Conservation (phyloP, 2,329 filamentous ascomycete species). For the Blastomyces emzantsi region DNA sequence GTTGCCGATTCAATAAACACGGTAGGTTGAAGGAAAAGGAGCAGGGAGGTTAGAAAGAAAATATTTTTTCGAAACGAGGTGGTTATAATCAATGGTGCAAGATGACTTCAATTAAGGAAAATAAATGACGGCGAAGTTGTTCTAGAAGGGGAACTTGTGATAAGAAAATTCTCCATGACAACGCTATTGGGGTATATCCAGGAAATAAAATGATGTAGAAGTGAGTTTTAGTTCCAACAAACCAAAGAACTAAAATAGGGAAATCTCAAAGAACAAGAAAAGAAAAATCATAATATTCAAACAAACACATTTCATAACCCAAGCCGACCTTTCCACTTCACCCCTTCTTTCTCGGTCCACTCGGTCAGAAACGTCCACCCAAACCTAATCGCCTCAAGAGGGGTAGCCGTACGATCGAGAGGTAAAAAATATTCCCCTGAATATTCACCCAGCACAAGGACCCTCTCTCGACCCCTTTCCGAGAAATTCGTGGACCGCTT, state of each 20-base stretch:
- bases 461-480: slow-evolving; percentile 28
- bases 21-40: neutral
- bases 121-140: neutral
- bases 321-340: slow-evolving; percentile 37
- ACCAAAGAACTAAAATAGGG: neutral
- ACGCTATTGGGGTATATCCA: neutral
- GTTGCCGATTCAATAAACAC: neutral
- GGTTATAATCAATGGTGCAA: neutral
- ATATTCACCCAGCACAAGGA: slow-evolving; percentile 28
- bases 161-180: neutral
- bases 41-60: neutral
- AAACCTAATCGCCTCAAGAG: slow-evolving; percentile 40
- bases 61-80: neutral
- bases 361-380: slow-evolving; percentile 37
- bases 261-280: neutral
- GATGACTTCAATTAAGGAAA: neutral
- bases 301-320: slow-evolving; percentile 25
- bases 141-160: neutral
- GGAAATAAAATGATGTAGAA: neutral
- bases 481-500: slow-evolving; percentile 31
- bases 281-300: neutral
- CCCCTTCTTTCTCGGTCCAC: slow-evolving; percentile 39
- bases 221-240: neutral
- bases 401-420: slow-evolving; percentile 33
- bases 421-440: slow-evolving; percentile 35